Evolutionary conservation across 768 basidiomycete genomes (phyloP).

Genomic region (Calocybe gangraenosa): DNA sequence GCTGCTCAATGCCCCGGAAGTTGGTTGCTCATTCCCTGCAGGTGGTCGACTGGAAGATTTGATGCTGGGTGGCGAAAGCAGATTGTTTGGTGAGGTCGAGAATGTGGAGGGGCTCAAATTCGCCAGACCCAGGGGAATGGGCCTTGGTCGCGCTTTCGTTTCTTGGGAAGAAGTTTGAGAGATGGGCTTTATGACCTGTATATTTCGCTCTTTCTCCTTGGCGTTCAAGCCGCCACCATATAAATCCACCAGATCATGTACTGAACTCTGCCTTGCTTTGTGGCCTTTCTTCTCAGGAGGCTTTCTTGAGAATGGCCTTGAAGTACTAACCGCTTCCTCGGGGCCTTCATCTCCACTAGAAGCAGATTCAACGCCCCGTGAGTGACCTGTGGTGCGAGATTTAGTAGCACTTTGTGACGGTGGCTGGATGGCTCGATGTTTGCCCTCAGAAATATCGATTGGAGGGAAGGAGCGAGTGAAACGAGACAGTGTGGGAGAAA

Average conservation of each 20-base stretch:
- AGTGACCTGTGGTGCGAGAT: conserved; percentile 17
- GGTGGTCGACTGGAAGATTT: conserved; percentile 3
- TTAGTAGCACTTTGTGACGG: conserved; percentile 49
- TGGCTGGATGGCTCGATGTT: conserved; percentile 20
- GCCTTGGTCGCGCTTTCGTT: conserved; percentile 3
- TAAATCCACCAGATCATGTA: conserved; percentile 77
- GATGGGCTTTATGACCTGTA: conserved; percentile 6
- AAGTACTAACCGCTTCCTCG: conserved; percentile 35
- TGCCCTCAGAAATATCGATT: conserved; percentile 22
- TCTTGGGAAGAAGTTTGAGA: not conserved
- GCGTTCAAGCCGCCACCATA: conserved; percentile 56
- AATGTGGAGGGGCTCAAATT: conserved; percentile 3
- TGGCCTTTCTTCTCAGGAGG: conserved; percentile 27
- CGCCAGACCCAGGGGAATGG: not conserved
- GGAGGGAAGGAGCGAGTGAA: conserved; percentile 34
- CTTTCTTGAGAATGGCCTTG: conserved; percentile 19
- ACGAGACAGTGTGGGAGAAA: conserved; percentile 34
- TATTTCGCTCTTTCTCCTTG: conserved; percentile 37
- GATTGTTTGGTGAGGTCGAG: conserved; percentile 6
- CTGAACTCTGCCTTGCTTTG: conserved; percentile 71
- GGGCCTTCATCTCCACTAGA: conserved; percentile 62
- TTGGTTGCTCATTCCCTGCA: not conserved
- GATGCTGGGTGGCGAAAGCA: conserved; percentile 7
- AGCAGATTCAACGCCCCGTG: conserved; percentile 35
- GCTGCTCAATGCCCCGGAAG: conserved; percentile 2